A percentile compares a stretch with the other conserved stretches of the same genome.
Conservation (phyloP, 129 eudicot genomes). For the Tagetes patula region DNA sequence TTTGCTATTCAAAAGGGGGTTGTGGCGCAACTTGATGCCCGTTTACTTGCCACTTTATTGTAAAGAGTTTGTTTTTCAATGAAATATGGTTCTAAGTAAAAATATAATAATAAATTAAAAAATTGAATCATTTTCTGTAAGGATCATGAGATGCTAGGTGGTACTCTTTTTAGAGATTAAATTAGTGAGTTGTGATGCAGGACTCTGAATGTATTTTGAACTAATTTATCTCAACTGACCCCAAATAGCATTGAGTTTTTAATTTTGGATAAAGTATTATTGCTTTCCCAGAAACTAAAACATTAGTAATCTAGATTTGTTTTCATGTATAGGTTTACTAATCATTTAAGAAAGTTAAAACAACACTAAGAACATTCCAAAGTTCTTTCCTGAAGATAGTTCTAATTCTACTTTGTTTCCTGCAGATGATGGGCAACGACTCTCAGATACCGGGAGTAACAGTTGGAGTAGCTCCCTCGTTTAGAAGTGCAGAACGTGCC, state of each 20-base stretch:
- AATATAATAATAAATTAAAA: no score
- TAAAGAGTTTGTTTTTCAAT: no score
- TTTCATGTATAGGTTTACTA: background rate
- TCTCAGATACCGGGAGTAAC: slow-evolving; percentile 43
- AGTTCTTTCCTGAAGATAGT: background rate
- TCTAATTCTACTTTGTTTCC: background rate
- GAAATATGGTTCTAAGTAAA: no score
- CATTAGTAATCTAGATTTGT: background rate
- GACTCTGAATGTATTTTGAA: background rate
- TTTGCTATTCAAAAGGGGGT: no score
- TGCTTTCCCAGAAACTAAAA: background rate
- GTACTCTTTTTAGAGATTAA: background rate
- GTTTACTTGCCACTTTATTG: no score
- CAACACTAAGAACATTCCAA: background rate
- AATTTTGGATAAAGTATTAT: background rate
- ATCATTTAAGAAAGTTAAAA: background rate
- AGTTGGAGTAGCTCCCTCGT: slow-evolving; percentile 79
- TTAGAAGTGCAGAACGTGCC: slow-evolving; percentile 54
- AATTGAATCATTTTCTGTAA: background rate
- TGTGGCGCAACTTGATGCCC: no score
- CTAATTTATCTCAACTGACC: background rate
- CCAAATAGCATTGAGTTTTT: background rate
- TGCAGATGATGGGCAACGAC: slow-evolving; percentile 4
- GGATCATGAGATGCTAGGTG: background rate
- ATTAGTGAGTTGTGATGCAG: background rate